Evolutionary conservation across 148 eudicot genomes (phyloP).

Genomic region (Nyssa sinensis): DNA sequence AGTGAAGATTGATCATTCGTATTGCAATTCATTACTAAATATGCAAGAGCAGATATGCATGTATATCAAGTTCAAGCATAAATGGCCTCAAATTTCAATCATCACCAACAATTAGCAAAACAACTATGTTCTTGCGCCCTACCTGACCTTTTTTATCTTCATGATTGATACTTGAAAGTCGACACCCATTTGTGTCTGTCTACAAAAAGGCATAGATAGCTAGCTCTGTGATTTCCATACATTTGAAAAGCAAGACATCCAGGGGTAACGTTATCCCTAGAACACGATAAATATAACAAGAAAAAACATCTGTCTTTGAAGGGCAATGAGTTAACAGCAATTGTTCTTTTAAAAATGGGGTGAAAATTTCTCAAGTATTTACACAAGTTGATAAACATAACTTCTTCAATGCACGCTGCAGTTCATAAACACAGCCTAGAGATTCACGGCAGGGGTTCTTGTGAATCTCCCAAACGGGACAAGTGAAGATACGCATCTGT

Average conservation of each 20-base stretch:
- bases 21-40: no score
- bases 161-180: background rate
- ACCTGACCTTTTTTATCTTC: no score
- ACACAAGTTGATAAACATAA: background rate
- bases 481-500: constrained; percentile 97
- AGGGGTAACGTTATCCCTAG: background rate
- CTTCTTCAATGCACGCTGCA: constrained; percentile 9
- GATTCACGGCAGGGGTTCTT: constrained; percentile 79
- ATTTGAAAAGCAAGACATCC: background rate
- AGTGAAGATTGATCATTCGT: no score
- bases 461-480: constrained; percentile 93
- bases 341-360: background rate
- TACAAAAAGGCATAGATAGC: no score
- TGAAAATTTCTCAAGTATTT: no score
- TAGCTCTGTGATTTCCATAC: no score
- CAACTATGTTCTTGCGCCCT: no score
- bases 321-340: background rate
- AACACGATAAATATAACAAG: background rate
- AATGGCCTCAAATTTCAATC: no score
- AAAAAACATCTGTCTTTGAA: background rate
- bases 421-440: constrained; percentile 2
- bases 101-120: no score
- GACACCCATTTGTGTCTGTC: no score
- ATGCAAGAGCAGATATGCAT: no score
- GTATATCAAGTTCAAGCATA: no score